Evolutionary conservation across 345 rosid genomes (phyloP).

Genomic region (Eucalyptus cladocalyx): DNA sequence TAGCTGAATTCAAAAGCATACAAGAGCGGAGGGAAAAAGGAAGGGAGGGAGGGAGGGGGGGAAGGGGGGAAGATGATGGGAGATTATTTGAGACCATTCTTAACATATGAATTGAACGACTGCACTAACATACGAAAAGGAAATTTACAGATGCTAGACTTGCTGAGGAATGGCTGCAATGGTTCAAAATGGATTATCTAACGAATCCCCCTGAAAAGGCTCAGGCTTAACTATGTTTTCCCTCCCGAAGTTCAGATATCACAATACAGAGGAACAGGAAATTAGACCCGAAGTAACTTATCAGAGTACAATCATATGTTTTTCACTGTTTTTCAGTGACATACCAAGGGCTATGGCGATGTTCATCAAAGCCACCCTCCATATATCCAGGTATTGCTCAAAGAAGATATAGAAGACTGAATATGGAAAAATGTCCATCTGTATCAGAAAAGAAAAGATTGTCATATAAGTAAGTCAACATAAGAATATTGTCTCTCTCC

Average conservation of each 20-base stretch:
- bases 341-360: slow-evolving; percentile 76
- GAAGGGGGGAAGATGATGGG: neutral
- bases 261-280: neutral
- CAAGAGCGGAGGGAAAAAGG: neutral
- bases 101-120: neutral
- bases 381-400: slow-evolving; percentile 91
- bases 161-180: neutral
- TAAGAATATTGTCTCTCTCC: neutral
- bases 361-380: slow-evolving; percentile 81
- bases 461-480: neutral
- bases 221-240: neutral
- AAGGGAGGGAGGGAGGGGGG: too few relatives aligned
- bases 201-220: neutral
- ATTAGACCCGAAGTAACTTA: neutral
- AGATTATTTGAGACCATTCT: neutral
- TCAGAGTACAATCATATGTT: neutral
- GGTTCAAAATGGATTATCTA: neutral
- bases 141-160: neutral
- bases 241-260: neutral
- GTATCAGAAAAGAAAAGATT: slow-evolving; percentile 11
- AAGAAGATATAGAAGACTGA: slow-evolving; percentile 93
- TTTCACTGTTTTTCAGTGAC: neutral
- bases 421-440: slow-evolving; percentile 88
- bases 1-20: neutral
- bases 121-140: neutral